A percentile compares a stretch with the other conserved stretches of the same genome.
phyloP scores from a whole-genome alignment of 1,139 yeast species.

The Oligophagozyma castellii region DNA sequence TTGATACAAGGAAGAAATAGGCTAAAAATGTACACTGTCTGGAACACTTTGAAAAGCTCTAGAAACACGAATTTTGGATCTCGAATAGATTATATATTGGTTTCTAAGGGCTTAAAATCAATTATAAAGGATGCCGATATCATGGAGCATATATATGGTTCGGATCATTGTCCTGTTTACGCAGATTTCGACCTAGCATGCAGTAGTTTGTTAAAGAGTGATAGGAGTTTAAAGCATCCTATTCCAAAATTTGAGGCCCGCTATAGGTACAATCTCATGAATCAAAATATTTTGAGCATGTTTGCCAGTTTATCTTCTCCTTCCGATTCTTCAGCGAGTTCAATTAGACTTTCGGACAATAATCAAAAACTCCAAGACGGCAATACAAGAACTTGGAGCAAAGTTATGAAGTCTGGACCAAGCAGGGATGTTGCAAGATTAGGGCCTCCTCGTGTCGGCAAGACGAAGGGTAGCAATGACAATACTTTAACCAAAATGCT shows the following conservation, averaged over 20 bases:
- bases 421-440: neutral
- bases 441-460: neutral
- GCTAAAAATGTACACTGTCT: conserved; percentile 69
- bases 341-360: no score
- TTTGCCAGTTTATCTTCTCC: conserved; percentile 21
- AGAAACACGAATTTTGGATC: conserved; percentile 81
- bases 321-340: neutral
- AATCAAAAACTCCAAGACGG: no score
- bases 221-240: conserved; percentile 3
- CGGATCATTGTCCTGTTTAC: conserved; percentile 89
- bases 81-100: conserved; percentile 64
- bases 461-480: neutral
- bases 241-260: conserved; percentile 44
- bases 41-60: conserved; percentile 75
- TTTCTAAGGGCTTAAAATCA: conserved; percentile 28
- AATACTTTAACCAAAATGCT: neutral
- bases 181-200: conserved; percentile 39
- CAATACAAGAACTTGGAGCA: neutral
- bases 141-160: conserved; percentile 60
- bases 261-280: conserved; percentile 35
- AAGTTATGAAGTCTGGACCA: neutral
- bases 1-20: conserved; percentile 37
- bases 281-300: conserved; percentile 40
- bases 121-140: conserved; percentile 41
- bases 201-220: neutral